Evolutionary conservation across 1,284 basidiomycete genomes (phyloP).

Genomic region (Boletellus deceptivus): DNA sequence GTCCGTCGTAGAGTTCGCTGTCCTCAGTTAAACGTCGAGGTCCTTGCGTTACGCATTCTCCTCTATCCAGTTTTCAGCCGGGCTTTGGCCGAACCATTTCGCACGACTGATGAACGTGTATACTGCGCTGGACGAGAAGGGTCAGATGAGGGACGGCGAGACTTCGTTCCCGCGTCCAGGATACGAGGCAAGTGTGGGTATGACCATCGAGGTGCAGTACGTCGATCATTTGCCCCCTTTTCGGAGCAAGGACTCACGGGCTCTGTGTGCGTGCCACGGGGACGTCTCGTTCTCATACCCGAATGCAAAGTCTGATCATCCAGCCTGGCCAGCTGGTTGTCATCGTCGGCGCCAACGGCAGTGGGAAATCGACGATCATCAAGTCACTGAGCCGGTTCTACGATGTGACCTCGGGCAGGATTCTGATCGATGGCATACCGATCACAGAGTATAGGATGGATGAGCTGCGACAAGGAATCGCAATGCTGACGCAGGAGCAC

Average conservation of each 20-base stretch:
- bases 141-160: slow-evolving; percentile 24
- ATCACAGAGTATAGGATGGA: slow-evolving; percentile 60
- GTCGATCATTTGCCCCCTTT: neutral
- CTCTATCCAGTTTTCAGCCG: slow-evolving; percentile 1
- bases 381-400: slow-evolving; percentile 83
- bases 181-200: slow-evolving; percentile 26
- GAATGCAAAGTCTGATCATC: slow-evolving; percentile 40
- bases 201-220: slow-evolving; percentile 39
- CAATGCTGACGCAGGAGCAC: slow-evolving; percentile 83
- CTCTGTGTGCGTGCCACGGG: slow-evolving; percentile 23
- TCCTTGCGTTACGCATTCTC: slow-evolving; percentile 24
- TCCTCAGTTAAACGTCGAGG: slow-evolving; percentile 32
- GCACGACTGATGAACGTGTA: slow-evolving; percentile 22
- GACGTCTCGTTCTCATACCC: slow-evolving; percentile 50
- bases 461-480: slow-evolving; percentile 75
- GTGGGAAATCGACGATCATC: slow-evolving; percentile 85
- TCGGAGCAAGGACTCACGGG: neutral
- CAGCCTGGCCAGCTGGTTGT: slow-evolving; percentile 47
- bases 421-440: slow-evolving; percentile 56
- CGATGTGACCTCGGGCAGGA: slow-evolving; percentile 64
- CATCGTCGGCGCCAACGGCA: slow-evolving; percentile 83
- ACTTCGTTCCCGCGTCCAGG: slow-evolving; percentile 20
- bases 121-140: slow-evolving; percentile 12
- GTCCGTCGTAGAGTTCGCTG: slow-evolving; percentile 36
- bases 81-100: slow-evolving; percentile 13